phyloP scores from a whole-genome alignment of 306 rosid species.

The Prunus mongolica region DNA sequence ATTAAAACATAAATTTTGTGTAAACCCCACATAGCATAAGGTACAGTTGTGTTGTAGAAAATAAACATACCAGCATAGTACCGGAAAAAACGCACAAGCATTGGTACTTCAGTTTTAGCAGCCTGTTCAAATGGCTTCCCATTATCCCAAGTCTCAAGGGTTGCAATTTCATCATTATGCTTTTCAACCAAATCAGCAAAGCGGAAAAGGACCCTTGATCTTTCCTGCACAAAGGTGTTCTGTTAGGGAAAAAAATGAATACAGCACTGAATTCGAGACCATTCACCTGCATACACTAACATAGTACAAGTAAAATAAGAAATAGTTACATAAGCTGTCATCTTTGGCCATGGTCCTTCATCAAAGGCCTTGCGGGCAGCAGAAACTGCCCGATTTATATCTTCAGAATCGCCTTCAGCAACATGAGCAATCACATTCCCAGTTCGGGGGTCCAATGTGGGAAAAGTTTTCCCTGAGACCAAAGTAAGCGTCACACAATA shows the following conservation, averaged over 20 bases:
- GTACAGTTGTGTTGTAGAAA: neutral
- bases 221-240: slow-evolving; percentile 44
- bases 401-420: slow-evolving; percentile 82
- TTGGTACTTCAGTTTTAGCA: slow-evolving; percentile 60
- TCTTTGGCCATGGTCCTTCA: slow-evolving; percentile 90
- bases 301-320: slow-evolving; percentile 4
- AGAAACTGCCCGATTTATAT: slow-evolving; percentile 76
- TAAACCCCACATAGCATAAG: neutral
- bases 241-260: neutral
- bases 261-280: neutral
- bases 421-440: slow-evolving; percentile 83
- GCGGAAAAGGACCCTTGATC: slow-evolving; percentile 58
- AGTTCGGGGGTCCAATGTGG: slow-evolving; percentile 78
- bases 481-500: neutral
- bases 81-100: slow-evolving; percentile 62
- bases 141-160: slow-evolving; percentile 94
- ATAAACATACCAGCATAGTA: slow-evolving; percentile 71
- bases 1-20: neutral
- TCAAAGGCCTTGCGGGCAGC: slow-evolving; percentile 90
- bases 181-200: slow-evolving; percentile 81
- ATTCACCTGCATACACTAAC: neutral
- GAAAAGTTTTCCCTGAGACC: slow-evolving; percentile 67
- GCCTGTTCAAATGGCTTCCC: slow-evolving; percentile 90
- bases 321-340: slow-evolving; percentile 75
- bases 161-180: slow-evolving; percentile 68